Evolutionary conservation across 1,284 basidiomycete species (phyloP), one percentile per base, ranked within the genome.

Genomic region (Pterulicium gracile): DNA sequence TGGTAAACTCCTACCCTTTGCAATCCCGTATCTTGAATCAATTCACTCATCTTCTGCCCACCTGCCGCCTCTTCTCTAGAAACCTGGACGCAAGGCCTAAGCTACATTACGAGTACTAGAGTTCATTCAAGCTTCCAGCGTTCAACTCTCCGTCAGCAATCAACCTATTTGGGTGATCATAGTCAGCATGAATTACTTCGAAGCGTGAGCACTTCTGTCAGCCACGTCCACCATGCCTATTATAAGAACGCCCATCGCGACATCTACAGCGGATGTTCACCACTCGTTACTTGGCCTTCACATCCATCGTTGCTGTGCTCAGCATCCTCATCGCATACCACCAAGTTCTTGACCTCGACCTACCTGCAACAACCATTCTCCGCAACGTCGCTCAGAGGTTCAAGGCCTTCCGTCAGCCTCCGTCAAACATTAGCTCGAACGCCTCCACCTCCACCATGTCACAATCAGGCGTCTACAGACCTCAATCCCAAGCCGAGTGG

Each of bases 401-500:
- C 5, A 13, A n/a, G 36, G 19, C 36, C 36, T 18, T 7, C 36
- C 36, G 5, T 18, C n/a, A 18, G 36, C 15, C 36, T 39, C 15
- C 36, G 19, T 39, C n/a, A n/a, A n/a, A n/a, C n/a, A n/a, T n/a
- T n/a, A n/a, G n/a, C n/a, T n/a, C n/a, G n/a, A n/a, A n/a, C n/a
- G n/a, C n/a, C n/a, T n/a, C n/a, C n/a, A n/a, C n/a, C n/a, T n/a
- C n/a, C n/a, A 39, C 15, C 36, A 39, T 39, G 36, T 39, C 36
- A 7, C 36, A 5, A 39, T 39, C 36, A 7, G 7, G 7, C n/a
- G 15, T 39, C 36, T 7, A 39, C 36, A 39, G 36, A 39, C 36
- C 36, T 7, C 5, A 5, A 62, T 66, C 0, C 5, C 67, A 58
- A 7, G 50, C 55, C 0, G 61, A 70, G 46, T 88, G 82, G 82